These are phyloP conservation scores for Suhomyces bribrorum DNA, from an alignment of 1,139 yeast genomes.

Conservation along the genomic window DNA sequence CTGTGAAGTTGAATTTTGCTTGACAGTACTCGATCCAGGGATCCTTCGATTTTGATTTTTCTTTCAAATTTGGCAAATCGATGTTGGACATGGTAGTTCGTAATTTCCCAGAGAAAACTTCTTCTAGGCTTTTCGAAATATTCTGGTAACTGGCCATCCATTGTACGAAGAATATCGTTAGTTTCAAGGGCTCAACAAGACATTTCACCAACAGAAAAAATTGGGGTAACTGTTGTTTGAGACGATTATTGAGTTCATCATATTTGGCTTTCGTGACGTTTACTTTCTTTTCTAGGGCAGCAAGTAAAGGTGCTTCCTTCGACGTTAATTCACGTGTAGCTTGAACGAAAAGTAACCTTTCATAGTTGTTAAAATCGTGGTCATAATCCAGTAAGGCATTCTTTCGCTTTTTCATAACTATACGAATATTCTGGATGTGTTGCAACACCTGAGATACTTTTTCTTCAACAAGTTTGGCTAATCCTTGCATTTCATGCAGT, in stretches of 20 bases:
- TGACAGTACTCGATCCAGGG: slow-evolving; percentile 19
- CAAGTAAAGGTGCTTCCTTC: slow-evolving; percentile 33
- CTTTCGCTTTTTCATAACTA: slow-evolving; percentile 30
- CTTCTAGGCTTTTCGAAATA: slow-evolving; percentile 9
- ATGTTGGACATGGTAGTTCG: background rate
- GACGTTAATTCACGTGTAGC: slow-evolving; percentile 24
- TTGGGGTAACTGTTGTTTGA: slow-evolving; percentile 42
- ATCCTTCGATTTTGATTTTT: too few species aligned
- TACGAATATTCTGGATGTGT: slow-evolving; percentile 25
- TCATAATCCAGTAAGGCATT: slow-evolving; percentile 40
- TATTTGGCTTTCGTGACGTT: slow-evolving; percentile 30
- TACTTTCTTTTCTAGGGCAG: slow-evolving; percentile 34
- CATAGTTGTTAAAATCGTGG: slow-evolving; percentile 26
- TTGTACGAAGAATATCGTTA: slow-evolving; percentile 32
- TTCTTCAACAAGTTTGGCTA: slow-evolving; percentile 12
- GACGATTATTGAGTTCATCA: slow-evolving; percentile 28
- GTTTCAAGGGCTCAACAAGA: slow-evolving; percentile 28
- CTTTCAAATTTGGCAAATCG: background rate
- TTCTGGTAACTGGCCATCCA: slow-evolving; percentile 31
- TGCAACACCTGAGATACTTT: slow-evolving; percentile 22
- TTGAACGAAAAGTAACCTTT: slow-evolving; percentile 26
- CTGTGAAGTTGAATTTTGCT: slow-evolving; percentile 36
- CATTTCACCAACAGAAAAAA: slow-evolving; percentile 33
- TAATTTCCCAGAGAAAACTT: background rate
- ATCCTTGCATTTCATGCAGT: slow-evolving; percentile 13